phyloP scores from a whole-genome alignment of 306 rosid genomes.

The Sicyos edulis region DNA sequence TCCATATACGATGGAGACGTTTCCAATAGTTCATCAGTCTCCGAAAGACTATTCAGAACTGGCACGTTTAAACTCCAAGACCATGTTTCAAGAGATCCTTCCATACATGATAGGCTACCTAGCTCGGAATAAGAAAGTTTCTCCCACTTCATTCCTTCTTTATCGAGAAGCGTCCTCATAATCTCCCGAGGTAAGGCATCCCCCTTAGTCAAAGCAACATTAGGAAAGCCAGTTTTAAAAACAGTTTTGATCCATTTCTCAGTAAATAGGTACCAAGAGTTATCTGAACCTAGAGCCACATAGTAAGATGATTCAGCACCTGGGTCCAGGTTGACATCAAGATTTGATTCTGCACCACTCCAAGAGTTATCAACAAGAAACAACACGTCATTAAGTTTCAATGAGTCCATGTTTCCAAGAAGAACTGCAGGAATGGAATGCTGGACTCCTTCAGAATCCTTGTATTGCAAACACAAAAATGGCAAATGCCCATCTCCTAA shows the following conservation, averaged over 20 bases:
- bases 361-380: slow-evolving; percentile 40
- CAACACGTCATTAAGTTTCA: slow-evolving; percentile 54
- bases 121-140: slow-evolving; percentile 67
- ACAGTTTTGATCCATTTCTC: slow-evolving; percentile 83
- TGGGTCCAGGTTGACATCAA: slow-evolving; percentile 22
- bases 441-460: slow-evolving; percentile 77
- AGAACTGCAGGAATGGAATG: slow-evolving; percentile 76
- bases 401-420: slow-evolving; percentile 67
- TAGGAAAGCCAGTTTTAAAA: slow-evolving; percentile 75
- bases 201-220: slow-evolving; percentile 62
- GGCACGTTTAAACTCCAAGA: slow-evolving; percentile 98
- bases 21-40: slow-evolving; percentile 64
- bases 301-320: slow-evolving; percentile 58
- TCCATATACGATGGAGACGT: slow-evolving; percentile 46
- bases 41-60: slow-evolving; percentile 78
- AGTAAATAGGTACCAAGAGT: slow-evolving; percentile 84
- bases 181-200: slow-evolving; percentile 83
- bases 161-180: slow-evolving; percentile 74
- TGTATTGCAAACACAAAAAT: slow-evolving; percentile 76
- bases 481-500: slow-evolving; percentile 63
- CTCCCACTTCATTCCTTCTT: slow-evolving; percentile 82
- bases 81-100: slow-evolving; percentile 95
- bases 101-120: slow-evolving; percentile 75
- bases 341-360: slow-evolving; percentile 29
- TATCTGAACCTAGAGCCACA: slow-evolving; percentile 93